phyloP scores from a whole-genome alignment of 257 asterid genomes.

The Perilla frutescens region DNA sequence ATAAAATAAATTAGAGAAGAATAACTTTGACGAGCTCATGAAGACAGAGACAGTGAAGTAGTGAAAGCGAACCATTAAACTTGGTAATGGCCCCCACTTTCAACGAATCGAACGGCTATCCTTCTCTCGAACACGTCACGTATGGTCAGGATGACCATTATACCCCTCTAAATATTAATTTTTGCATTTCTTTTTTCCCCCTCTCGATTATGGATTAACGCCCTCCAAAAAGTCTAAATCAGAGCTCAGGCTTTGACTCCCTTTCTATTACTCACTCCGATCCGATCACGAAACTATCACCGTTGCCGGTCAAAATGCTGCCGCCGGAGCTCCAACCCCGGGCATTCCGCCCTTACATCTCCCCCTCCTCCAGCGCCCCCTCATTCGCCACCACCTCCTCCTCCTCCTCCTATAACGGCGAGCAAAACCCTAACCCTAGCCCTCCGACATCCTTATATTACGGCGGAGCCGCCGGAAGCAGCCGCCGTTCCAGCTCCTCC shows the following conservation, averaged over 20 bases:
- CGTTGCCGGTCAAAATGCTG: slow-evolving; percentile 66
- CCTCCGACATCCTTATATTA: slow-evolving; percentile 51
- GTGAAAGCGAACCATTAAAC: not conserved
- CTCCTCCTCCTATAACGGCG: slow-evolving; percentile 53
- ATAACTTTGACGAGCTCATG: not conserved
- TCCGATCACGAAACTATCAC: slow-evolving; percentile 43
- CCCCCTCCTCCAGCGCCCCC: slow-evolving; percentile 75
- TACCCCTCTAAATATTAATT: not conserved
- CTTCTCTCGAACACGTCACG: slow-evolving; percentile 34
- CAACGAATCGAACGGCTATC: slow-evolving; percentile 34
- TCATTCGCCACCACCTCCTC: slow-evolving; percentile 66
- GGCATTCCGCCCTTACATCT: slow-evolving; percentile 79
- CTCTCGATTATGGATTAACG: slow-evolving; percentile 12
- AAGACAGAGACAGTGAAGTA: not conserved
- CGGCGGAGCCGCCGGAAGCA: slow-evolving; percentile 34
- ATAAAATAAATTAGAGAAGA: not conserved
- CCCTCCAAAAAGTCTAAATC: slow-evolving; percentile 28
- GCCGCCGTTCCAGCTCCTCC: slow-evolving; percentile 51
- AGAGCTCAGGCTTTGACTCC: slow-evolving; percentile 50
- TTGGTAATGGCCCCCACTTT: slow-evolving; percentile 24
- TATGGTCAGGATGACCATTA: slow-evolving; percentile 13
- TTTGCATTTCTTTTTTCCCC: not conserved
- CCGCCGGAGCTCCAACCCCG: slow-evolving; percentile 98
- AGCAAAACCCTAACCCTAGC: slow-evolving; percentile 73
- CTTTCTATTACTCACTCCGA: slow-evolving; percentile 41